These are phyloP conservation scores for Vanrija sp. DNA, from an alignment of 1,284 basidiomycete genomes.

Conservation along the genomic window DNA sequence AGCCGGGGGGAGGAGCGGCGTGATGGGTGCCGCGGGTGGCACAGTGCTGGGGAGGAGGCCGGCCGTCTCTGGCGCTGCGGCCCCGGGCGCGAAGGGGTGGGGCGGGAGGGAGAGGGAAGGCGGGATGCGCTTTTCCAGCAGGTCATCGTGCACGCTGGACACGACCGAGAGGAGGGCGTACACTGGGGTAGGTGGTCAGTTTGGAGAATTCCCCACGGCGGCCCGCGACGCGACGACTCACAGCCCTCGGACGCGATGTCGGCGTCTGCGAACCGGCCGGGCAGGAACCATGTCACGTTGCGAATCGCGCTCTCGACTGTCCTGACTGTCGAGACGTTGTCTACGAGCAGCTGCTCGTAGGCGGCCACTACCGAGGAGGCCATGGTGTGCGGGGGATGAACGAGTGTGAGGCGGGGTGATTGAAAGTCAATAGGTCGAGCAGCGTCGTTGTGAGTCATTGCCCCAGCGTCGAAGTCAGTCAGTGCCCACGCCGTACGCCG, in stretches of 20 bases:
- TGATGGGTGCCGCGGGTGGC: constrained; percentile 12
- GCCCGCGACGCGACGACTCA: constrained; percentile 54
- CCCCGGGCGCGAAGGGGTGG: constrained; percentile 53
- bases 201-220: constrained; percentile 7
- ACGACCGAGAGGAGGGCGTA: constrained; percentile 44
- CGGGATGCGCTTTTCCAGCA: constrained; percentile 63
- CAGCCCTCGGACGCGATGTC: constrained; percentile 86
- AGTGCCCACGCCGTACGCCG: too few relatives aligned
- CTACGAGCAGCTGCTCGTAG: constrained; percentile 76
- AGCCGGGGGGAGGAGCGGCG: constrained; percentile 34
- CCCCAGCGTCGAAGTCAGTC: too few relatives aligned
- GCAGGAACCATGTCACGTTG: constrained; percentile 89
- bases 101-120: constrained; percentile 62
- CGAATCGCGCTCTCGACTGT: constrained; percentile 81
- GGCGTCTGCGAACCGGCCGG: constrained; percentile 93
- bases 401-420: too few relatives aligned
- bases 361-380: constrained; percentile 37
- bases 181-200: constrained; percentile 24
- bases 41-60: constrained; percentile 1
- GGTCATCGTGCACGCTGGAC: constrained; percentile 69
- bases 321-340: constrained; percentile 77
- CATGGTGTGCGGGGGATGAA: constrained; percentile 2
- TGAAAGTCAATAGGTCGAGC: too few relatives aligned
- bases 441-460: too few relatives aligned
- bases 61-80: constrained; percentile 52